Evolutionary conservation across 2,329 filamentous ascomycete species (phyloP), one percentile per base, ranked within the genome.

Genomic region (Plectosphaerella sp.): DNA sequence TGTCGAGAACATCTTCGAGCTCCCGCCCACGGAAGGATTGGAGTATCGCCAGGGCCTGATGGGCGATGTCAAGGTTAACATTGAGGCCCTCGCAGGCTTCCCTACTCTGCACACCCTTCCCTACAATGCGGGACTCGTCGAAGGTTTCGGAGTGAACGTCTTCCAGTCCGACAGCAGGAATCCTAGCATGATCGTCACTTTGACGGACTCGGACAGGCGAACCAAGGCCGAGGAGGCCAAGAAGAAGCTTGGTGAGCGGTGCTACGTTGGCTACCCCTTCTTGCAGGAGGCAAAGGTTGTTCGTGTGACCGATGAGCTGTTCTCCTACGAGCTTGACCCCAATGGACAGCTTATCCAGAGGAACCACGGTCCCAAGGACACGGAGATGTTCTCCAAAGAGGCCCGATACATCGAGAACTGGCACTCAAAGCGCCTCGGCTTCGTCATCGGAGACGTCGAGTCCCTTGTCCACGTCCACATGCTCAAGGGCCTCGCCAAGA

Each of bases 111-210:
- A 92, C 58, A 94, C 89, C 2, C 73, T 99, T 41, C 88, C 91
- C 1, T 92, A 94, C 67, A 86, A 84, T 54, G 94, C 90, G 2
- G 80, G 84, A 52, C 76, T 97, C 18, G 63, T 74, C 9, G 67
- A 72, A 47, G 89, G 86, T 9, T 96, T 96, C 59, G 91, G 91
- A 3, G 89, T 99, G 55, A 94, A 87, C 57, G 91, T 99, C 35
- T 99, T 99, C 74, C 91, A 96, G 65, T 86, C 93, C 61, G 94
- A 97, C 60, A 97, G 92, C 66, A 87, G 91, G 48, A 97, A 97
- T 64, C 92, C 97, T 69, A 99, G 93, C 69, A 92, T 97, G 84
- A 83, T 97, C 22, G 81, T 97, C 52, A 96, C 90, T 2, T 76
- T 99, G 48, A 78, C 86, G 33, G 87, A 90, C 37, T 83, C 89